Evolutionary conservation across 1,284 basidiomycete genomes (phyloP).

Genomic region (Pisolithus thermaeus): DNA sequence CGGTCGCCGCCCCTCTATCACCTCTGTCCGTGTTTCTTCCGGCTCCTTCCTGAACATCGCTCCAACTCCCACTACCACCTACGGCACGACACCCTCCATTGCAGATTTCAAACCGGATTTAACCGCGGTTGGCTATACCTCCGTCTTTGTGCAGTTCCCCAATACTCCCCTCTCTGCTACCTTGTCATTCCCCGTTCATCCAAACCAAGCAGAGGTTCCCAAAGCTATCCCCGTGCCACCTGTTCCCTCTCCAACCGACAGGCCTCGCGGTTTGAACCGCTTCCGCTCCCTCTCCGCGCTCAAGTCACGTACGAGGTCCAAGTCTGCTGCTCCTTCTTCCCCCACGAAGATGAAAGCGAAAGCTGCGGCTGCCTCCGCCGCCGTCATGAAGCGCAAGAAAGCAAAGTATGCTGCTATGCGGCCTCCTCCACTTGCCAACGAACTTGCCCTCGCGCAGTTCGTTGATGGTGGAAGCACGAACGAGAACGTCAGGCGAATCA

Average conservation of each 20-base stretch:
- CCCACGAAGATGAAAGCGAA: conserved; percentile 20
- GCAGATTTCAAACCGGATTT: conserved; percentile 48
- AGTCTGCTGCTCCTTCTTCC: conserved; percentile 22
- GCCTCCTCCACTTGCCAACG: conserved; percentile 49
- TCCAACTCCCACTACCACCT: conserved; percentile 36
- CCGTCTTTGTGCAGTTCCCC: conserved; percentile 56
- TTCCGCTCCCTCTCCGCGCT: conserved; percentile 44
- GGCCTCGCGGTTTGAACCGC: conserved; percentile 25
- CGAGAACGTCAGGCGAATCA: conserved; percentile 48
- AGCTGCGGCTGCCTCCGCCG: conserved; percentile 21
- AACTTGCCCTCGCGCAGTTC: conserved; percentile 63
- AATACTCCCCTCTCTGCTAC: conserved; percentile 39
- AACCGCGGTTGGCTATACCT: conserved; percentile 56
- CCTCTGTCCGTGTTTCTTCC: conserved; percentile 30
- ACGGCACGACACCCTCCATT: conserved; percentile 30
- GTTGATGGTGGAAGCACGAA: conserved; percentile 57
- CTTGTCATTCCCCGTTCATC: conserved; percentile 20
- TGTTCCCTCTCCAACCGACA: conserved; percentile 11
- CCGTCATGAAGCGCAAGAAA: conserved; percentile 42
- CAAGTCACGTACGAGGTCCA: conserved; percentile 30
- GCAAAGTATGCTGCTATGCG: conserved; percentile 29
- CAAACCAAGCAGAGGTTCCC: conserved; percentile 3
- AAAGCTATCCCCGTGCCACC: conserved; percentile 10
- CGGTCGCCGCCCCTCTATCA: conserved; percentile 31
- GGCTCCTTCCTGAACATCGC: conserved; percentile 39